Conservation (phyloP, 2,329 filamentous ascomycete species). For the Ophiostoma sp. region DNA sequence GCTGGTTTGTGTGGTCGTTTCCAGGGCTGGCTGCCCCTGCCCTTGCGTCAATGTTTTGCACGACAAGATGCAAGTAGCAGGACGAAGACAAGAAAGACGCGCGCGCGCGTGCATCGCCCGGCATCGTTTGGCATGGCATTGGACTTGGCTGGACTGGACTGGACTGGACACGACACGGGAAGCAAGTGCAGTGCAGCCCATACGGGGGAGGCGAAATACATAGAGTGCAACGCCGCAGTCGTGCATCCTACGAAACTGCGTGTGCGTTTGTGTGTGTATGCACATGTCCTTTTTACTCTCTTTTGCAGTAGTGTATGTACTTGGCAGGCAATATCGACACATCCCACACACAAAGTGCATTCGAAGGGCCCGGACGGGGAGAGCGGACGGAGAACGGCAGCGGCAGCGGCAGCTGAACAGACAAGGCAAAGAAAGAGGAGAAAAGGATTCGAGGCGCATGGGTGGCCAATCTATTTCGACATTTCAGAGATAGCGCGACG, state of each 20-base stretch:
- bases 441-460: neutral
- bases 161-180: neutral
- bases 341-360: neutral
- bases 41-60: constrained; percentile 15
- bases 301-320: neutral
- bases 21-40: neutral
- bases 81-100: neutral
- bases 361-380: neutral
- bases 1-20: constrained; percentile 9
- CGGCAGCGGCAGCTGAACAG: neutral
- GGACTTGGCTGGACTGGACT: neutral
- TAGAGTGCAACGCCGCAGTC: neutral
- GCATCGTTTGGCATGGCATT: neutral
- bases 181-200: neutral
- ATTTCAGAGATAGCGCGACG: neutral
- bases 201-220: neutral
- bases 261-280: neutral
- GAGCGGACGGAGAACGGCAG: constrained; percentile 1
- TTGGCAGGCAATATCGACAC: neutral
- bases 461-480: constrained; percentile 1
- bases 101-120: neutral
- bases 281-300: neutral
- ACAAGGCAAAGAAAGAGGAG: neutral
- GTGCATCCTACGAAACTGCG: neutral
- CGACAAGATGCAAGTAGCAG: neutral